These are phyloP conservation scores for Monarda citriodora DNA, from an alignment of 305 asterid genomes.

Conservation along the genomic window DNA sequence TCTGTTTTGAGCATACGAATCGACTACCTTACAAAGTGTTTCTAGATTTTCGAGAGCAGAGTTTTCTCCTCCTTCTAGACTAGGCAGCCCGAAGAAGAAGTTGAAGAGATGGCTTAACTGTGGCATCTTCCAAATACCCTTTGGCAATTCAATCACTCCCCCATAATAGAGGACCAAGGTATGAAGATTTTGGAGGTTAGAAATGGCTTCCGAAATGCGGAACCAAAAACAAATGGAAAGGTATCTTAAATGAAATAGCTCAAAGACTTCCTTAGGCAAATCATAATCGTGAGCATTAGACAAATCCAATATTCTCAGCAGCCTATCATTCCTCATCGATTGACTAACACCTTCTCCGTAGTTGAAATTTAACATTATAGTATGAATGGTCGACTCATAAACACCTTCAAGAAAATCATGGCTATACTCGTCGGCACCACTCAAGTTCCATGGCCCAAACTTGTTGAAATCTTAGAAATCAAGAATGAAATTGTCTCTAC, in stretches of 20 bases:
- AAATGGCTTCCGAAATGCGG: background rate
- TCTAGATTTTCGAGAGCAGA: conserved; percentile 3
- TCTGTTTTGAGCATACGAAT: background rate
- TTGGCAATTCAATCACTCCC: background rate
- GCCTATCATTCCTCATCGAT: background rate
- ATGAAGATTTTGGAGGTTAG: background rate
- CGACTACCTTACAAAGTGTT: background rate
- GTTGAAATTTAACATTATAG: too few relatives aligned
- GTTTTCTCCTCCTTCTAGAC: background rate
- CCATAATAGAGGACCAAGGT: background rate
- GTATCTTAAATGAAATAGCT: conserved; percentile 10
- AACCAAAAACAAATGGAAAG: background rate
- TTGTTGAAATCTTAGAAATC: too few relatives aligned
- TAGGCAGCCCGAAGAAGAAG: background rate
- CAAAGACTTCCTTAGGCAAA: background rate
- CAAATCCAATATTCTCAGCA: conserved; percentile 6
- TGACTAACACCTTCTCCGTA: too few relatives aligned
- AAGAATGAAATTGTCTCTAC: too few relatives aligned
- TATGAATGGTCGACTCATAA: too few relatives aligned
- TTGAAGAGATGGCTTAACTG: background rate
- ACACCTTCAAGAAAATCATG: too few relatives aligned
- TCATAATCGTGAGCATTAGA: background rate
- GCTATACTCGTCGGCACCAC: too few relatives aligned
- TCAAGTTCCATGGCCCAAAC: too few relatives aligned
- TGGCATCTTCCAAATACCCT: background rate